Evolutionary conservation across 1,284 basidiomycete genomes (phyloP).

Genomic region (Microbotryomycetes sp.): DNA sequence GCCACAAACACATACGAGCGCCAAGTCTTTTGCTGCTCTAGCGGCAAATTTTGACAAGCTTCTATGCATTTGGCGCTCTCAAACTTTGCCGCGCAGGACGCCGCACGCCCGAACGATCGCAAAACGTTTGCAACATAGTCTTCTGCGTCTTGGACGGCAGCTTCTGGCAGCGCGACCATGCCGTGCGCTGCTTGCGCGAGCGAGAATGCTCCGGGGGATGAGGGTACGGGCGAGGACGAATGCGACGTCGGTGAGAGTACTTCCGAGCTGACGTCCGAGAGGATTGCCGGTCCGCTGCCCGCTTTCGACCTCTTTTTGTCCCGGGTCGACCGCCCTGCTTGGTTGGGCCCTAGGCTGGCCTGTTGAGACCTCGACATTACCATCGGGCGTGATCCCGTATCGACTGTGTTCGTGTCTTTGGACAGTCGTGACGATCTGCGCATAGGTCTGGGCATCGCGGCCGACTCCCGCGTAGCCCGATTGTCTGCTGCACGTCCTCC

Average conservation of each 20-base stretch:
- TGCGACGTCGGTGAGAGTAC: constrained; percentile 6
- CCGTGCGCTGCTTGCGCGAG: constrained; percentile 53
- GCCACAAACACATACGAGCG: constrained; percentile 69
- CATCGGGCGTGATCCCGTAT: constrained; percentile 4
- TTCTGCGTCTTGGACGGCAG: constrained; percentile 53
- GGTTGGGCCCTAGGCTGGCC: background rate
- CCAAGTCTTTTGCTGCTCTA: constrained; percentile 59
- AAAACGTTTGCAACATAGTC: constrained; percentile 69
- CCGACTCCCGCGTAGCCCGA: background rate
- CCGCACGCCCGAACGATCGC: constrained; percentile 69
- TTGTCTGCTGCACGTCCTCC: background rate
- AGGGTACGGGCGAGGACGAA: constrained; percentile 12
- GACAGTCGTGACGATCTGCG: constrained; percentile 22
- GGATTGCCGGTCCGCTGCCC: constrained; percentile 15
- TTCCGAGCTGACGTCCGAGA: constrained; percentile 20
- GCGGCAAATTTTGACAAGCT: constrained; percentile 68
- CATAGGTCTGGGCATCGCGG: background rate
- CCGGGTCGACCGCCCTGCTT: background rate
- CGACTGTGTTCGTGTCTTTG: background rate
- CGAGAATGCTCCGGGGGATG: constrained; percentile 32
- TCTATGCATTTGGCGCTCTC: constrained; percentile 64
- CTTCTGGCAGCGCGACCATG: constrained; percentile 52
- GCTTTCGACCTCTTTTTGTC: constrained; percentile 27
- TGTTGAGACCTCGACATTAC: constrained; percentile 6
- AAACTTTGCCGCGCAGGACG: constrained; percentile 63